phyloP scores from a whole-genome alignment of 306 rosid genomes.

The Chamaecrista fasciculata region DNA sequence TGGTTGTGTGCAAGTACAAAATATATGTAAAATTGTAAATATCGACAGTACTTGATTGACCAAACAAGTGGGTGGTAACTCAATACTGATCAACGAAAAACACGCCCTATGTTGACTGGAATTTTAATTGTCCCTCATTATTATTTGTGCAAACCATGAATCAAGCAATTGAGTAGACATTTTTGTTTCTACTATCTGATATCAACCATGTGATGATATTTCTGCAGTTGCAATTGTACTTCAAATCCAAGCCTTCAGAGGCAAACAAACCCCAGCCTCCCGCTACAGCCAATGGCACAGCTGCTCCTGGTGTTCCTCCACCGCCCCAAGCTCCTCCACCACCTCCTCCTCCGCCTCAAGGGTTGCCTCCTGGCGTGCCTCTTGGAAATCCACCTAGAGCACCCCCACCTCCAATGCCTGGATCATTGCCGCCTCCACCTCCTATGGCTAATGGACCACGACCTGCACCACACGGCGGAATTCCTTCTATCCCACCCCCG shows the following conservation, averaged over 20 bases:
- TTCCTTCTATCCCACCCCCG: conserved; percentile 81
- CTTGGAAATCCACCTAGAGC: conserved; percentile 74
- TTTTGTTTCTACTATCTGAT: not conserved
- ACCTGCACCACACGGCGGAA: conserved; percentile 73
- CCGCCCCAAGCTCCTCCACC: conserved; percentile 84
- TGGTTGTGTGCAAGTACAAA: not conserved
- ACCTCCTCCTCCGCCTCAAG: conserved; percentile 78
- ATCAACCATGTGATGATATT: conserved; percentile 4
- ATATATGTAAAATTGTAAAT: not conserved
- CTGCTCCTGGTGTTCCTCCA: conserved; percentile 89
- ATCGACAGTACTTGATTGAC: not conserved
- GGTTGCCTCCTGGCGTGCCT: conserved; percentile 62
- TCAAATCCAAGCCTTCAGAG: conserved; percentile 87
- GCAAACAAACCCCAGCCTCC: conserved; percentile 74
- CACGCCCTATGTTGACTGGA: not conserved
- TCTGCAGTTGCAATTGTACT: conserved; percentile 87
- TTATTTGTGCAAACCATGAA: not conserved
- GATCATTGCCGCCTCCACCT: conserved; percentile 79
- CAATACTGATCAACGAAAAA: not conserved
- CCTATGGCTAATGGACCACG: conserved; percentile 85
- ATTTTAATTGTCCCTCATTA: not conserved
- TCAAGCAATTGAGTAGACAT: not conserved
- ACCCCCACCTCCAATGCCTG: conserved; percentile 75
- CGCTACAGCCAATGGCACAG: conserved; percentile 60
- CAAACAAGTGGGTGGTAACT: not conserved